Percentiles rank a stretch among this genome's conserved stretches.
Conservation (phyloP, 805 yeast genomes). For the Lachancea thermotolerans region DNA sequence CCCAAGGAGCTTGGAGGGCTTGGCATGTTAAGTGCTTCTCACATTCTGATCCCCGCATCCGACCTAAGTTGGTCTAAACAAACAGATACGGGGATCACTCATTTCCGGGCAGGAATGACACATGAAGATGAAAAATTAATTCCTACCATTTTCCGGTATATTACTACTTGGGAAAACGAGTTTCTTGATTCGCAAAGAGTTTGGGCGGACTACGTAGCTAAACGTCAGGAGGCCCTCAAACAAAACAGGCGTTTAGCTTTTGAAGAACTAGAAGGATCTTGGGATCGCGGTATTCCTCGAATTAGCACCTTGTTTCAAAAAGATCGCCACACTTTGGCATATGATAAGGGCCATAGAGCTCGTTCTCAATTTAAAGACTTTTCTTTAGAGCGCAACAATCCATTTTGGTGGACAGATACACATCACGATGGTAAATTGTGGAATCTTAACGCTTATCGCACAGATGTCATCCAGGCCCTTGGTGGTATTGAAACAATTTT, state of each 20-base stretch:
- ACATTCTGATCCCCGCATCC: constrained; percentile 87
- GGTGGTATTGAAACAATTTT: constrained; percentile 96
- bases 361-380: constrained; percentile 74
- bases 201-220: constrained; percentile 95
- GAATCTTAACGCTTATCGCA: constrained; percentile 86
- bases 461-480: constrained; percentile 93
- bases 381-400: constrained; percentile 64
- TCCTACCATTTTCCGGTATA: constrained; percentile 89
- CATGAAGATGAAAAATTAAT: constrained; percentile 72
- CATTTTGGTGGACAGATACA: constrained; percentile 94
- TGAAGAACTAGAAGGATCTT: constrained; percentile 88
- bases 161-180: constrained; percentile 96
- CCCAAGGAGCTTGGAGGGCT: constrained; percentile 96
- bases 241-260: constrained; percentile 80
- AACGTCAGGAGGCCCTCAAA: constrained; percentile 77
- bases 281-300: constrained; percentile 97
- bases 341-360: constrained; percentile 87
- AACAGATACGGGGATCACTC: constrained; percentile 90
- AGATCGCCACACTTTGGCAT: constrained; percentile 89
- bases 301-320: constrained; percentile 92
- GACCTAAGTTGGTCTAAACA: constrained; percentile 88
- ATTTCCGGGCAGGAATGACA: constrained; percentile 89
- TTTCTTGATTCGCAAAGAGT: constrained; percentile 90
- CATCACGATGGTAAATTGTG: constrained; percentile 95
- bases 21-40: constrained; percentile 97